These are phyloP conservation scores for Aureococcus anophagefferens DNA, from an alignment of 108 stramenopile genomes.

Conservation along the genomic window DNA sequence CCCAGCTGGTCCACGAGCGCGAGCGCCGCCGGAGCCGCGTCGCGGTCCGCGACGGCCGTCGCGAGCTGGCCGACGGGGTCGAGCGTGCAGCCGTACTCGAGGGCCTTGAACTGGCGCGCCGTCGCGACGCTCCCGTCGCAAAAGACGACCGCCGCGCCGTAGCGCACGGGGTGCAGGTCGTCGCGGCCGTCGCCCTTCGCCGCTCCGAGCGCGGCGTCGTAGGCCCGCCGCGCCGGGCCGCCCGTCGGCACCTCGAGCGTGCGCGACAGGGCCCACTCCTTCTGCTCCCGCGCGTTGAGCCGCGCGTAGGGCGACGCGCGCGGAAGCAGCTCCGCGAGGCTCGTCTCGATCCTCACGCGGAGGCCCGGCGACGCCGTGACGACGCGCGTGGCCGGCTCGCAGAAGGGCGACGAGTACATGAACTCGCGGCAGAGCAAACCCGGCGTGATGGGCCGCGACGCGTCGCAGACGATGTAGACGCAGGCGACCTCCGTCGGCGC, in stretches of 20 bases:
- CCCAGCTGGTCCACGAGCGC: constrained; percentile 73
- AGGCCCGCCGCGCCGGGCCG: constrained; percentile 24
- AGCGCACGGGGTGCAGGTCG: constrained; percentile 59
- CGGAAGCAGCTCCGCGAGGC: constrained; percentile 55
- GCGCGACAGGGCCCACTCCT: neutral
- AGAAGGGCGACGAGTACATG: constrained; percentile 19
- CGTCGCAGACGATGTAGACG: constrained; percentile 55
- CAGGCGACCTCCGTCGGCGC: constrained; percentile 29
- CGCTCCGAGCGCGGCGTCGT: constrained; percentile 39
- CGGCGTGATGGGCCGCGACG: constrained; percentile 54
- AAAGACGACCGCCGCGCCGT: constrained; percentile 63
- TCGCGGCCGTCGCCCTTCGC: constrained; percentile 35
- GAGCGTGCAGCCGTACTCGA: constrained; percentile 74
- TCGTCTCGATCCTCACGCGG: constrained; percentile 21
- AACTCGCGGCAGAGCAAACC: constrained; percentile 77
- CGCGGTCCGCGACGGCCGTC: constrained; percentile 19
- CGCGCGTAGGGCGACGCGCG: constrained; percentile 62
- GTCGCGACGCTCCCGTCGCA: constrained; percentile 42
- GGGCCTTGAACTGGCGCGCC: constrained; percentile 48
- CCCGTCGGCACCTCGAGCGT: neutral
- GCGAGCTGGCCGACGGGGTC: constrained; percentile 69
- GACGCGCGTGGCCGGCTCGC: neutral
- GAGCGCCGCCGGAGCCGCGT: neutral
- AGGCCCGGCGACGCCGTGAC: neutral
- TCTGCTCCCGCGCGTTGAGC: constrained; percentile 38